These are phyloP conservation scores for Carallia pectinifolia DNA, from an alignment of 345 rosid species.

Conservation along the genomic window DNA sequence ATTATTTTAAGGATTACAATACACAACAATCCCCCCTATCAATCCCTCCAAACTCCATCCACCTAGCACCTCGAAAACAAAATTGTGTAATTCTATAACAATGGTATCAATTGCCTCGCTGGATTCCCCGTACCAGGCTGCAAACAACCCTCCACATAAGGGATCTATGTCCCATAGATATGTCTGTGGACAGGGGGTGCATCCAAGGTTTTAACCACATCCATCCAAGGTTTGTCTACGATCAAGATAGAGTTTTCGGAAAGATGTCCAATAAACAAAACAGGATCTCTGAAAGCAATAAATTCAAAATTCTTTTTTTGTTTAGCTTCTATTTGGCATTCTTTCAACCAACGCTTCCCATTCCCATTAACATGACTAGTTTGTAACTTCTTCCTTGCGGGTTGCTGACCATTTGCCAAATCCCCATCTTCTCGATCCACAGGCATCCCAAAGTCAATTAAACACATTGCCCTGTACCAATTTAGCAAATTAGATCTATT, in stretches of 20 bases:
- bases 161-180: slow-evolving; percentile 65
- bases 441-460: slow-evolving; percentile 74
- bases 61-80: not conserved
- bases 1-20: slow-evolving; percentile 17
- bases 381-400: slow-evolving; percentile 46
- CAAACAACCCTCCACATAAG: not conserved
- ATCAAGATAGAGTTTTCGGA: slow-evolving; percentile 69
- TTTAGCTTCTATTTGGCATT: slow-evolving; percentile 45
- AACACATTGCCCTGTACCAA: slow-evolving; percentile 79
- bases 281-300: slow-evolving; percentile 76
- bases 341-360: slow-evolving; percentile 51
- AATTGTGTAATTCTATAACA: slow-evolving; percentile 11
- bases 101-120: slow-evolving; percentile 11
- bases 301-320: slow-evolving; percentile 68
- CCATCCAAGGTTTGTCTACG: slow-evolving; percentile 90
- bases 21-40: not conserved
- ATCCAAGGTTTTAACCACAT: slow-evolving; percentile 71
- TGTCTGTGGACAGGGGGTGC: slow-evolving; percentile 88
- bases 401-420: slow-evolving; percentile 39
- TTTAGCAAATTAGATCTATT: not conserved
- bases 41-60: slow-evolving; percentile 4
- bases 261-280: slow-evolving; percentile 79
- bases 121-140: slow-evolving; percentile 10
- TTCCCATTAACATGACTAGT: slow-evolving; percentile 39
- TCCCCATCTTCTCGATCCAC: slow-evolving; percentile 61